Conservation (phyloP, 163 green algal genomes). For the Scenedesmus sp. region DNA sequence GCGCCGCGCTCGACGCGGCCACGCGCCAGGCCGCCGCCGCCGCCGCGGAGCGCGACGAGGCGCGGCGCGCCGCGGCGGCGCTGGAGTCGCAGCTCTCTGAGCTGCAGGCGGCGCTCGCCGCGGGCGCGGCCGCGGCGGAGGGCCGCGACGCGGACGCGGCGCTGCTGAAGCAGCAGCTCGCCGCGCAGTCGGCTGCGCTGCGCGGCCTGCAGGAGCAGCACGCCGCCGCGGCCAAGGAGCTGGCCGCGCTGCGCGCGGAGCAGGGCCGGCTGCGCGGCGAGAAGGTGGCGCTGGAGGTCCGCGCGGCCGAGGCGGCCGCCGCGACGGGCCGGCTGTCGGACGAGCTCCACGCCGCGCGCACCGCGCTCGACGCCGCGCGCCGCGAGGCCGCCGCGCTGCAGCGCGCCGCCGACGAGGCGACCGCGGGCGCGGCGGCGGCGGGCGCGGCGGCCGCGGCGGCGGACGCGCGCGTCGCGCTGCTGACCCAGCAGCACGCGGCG, state of each 20-base stretch:
- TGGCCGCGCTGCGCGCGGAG: slow-evolving; percentile 15
- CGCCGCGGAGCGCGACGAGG: neutral
- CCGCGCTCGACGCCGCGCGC: too few relatives aligned
- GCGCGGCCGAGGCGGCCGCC: slow-evolving; percentile 13
- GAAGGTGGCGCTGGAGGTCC: slow-evolving; percentile 9
- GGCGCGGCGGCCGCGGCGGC: too few relatives aligned
- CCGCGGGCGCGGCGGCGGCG: too few relatives aligned
- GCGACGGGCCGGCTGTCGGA: neutral
- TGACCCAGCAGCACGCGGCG: slow-evolving; percentile 14
- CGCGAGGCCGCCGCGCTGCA: too few relatives aligned
- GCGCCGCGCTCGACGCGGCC: slow-evolving; percentile 1
- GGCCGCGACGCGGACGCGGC: neutral
- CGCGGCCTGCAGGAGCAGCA: slow-evolving; percentile 15
- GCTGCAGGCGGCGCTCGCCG: neutral
- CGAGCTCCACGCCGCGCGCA: slow-evolving; percentile 17
- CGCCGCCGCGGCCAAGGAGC: slow-evolving; percentile 1
- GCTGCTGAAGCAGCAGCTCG: slow-evolving; percentile 18
- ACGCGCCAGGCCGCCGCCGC: neutral
- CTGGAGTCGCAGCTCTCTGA: slow-evolving; percentile 17
- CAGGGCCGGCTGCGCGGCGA: neutral
- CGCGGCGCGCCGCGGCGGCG: slow-evolving; percentile 9
- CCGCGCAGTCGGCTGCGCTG: slow-evolving; percentile 10
- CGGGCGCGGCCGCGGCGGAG: neutral
- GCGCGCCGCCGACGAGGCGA: too few relatives aligned
- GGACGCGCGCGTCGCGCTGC: too few relatives aligned